Conservation (phyloP, 2,329 filamentous ascomycete species). For the Sclerotinia sclerotiorum region DNA sequence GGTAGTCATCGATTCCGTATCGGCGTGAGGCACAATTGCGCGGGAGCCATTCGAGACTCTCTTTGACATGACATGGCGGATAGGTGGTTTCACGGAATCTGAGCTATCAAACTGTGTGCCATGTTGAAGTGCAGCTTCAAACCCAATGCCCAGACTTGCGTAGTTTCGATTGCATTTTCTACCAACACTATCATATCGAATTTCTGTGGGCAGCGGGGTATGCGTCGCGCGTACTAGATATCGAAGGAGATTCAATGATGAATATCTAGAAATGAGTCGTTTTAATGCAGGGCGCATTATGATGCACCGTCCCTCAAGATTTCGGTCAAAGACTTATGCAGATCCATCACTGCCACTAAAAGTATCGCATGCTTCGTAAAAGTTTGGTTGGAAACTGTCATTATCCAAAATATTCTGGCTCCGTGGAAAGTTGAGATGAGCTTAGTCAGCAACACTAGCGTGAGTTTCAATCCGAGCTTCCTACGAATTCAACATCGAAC, state of each 20-base stretch:
- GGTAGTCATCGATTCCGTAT: constrained; percentile 6
- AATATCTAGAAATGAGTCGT: constrained; percentile 38
- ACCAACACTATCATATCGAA: not conserved
- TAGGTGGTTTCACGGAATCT: not conserved
- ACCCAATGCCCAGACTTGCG: not conserved
- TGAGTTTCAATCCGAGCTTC: constrained; percentile 22
- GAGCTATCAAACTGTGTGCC: not conserved
- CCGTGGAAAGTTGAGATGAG: not conserved
- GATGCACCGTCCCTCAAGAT: constrained; percentile 21
- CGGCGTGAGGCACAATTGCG: not conserved
- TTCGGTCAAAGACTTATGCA: not conserved
- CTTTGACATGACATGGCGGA: constrained; percentile 8
- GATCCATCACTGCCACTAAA: constrained; percentile 16
- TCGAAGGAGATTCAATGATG: constrained; percentile 35
- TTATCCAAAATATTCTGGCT: constrained; percentile 11
- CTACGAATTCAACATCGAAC: constrained; percentile 24
- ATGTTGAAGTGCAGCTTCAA: not conserved
- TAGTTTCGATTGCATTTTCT: constrained; percentile 11
- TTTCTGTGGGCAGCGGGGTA: constrained; percentile 12
- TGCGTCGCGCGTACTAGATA: constrained; percentile 27
- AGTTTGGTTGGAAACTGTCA: not conserved
- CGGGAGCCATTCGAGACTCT: not conserved
- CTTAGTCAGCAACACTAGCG: constrained; percentile 30
- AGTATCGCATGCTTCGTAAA: constrained; percentile 15
- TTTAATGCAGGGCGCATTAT: constrained; percentile 33